phyloP scores from a whole-genome alignment of 148 eudicot genomes.

The Dysphania ambrosioides region DNA sequence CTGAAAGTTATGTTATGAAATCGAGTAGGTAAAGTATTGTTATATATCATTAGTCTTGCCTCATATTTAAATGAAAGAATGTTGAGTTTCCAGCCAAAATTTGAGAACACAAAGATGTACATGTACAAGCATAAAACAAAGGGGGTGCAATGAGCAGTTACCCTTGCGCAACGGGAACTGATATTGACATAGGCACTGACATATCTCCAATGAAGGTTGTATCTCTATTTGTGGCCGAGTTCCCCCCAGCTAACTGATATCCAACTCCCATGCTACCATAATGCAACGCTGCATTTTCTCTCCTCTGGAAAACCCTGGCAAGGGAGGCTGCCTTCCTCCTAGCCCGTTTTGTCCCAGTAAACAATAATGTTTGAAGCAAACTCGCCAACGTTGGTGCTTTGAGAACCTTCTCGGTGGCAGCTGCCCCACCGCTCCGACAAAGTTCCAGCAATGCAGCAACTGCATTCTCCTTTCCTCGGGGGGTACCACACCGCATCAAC shows the following conservation, averaged over 20 bases:
- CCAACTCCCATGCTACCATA: constrained; percentile 53
- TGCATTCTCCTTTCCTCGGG: constrained; percentile 85
- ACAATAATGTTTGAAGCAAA: constrained; percentile 58
- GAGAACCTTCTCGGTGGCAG: constrained; percentile 60
- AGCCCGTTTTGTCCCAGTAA: constrained; percentile 88
- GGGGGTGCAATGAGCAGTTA: constrained; percentile 4
- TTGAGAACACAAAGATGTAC: constrained; percentile 12
- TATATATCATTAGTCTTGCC: constrained; percentile 17
- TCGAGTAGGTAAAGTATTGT: constrained; percentile 4
- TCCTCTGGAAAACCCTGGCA: constrained; percentile 76
- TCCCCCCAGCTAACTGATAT: constrained; percentile 47
- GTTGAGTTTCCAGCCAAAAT: constrained; percentile 18
- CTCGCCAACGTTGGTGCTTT: constrained; percentile 63
- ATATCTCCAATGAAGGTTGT: constrained; percentile 50
- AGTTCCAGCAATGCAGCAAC: constrained; percentile 85
- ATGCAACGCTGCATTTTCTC: constrained; percentile 50
- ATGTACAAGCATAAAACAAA: constrained; percentile 13
- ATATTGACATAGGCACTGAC: constrained; percentile 46
- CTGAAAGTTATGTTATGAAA: not conserved
- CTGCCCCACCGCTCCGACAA: constrained; percentile 65
- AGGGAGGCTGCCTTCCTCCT: constrained; percentile 91
- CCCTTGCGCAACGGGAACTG: constrained; percentile 59
- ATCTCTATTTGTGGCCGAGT: constrained; percentile 41
- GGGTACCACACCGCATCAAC: constrained; percentile 73
- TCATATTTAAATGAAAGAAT: constrained; percentile 32